These are phyloP conservation scores for Solanum pimpinellifolium DNA, from an alignment of 257 asterid genomes.

Conservation along the genomic window DNA sequence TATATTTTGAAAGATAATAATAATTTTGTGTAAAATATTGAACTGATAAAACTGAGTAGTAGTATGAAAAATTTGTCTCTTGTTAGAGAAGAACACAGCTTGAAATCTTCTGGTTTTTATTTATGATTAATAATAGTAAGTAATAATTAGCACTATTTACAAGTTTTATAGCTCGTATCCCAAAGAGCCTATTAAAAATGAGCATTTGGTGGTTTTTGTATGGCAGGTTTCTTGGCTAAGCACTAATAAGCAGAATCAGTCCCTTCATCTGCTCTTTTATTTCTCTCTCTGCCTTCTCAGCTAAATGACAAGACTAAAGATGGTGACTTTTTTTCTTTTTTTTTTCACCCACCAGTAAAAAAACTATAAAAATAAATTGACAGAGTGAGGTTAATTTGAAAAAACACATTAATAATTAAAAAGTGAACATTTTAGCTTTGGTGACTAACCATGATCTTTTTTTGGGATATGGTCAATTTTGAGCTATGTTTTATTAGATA, in stretches of 20 bases:
- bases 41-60: background rate
- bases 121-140: background rate
- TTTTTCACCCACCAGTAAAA: constrained; percentile 8
- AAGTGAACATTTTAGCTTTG: background rate
- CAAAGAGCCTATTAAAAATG: background rate
- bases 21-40: background rate
- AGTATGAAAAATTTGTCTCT: background rate
- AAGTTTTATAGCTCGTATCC: background rate
- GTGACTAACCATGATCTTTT: constrained; percentile 6
- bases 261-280: background rate
- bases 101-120: background rate
- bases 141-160: background rate
- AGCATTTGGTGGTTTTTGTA: constrained; percentile 3
- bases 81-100: background rate
- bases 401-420: background rate
- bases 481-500: background rate
- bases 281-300: background rate
- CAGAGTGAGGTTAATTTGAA: background rate
- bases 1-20: background rate
- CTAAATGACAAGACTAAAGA: constrained; percentile 40
- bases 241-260: background rate
- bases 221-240: constrained; percentile 7
- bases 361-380: background rate
- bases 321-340: constrained; percentile 11
- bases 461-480: constrained; percentile 1